Conservation (phyloP, 495 filamentous ascomycete species). For the Arthonia radiata region DNA sequence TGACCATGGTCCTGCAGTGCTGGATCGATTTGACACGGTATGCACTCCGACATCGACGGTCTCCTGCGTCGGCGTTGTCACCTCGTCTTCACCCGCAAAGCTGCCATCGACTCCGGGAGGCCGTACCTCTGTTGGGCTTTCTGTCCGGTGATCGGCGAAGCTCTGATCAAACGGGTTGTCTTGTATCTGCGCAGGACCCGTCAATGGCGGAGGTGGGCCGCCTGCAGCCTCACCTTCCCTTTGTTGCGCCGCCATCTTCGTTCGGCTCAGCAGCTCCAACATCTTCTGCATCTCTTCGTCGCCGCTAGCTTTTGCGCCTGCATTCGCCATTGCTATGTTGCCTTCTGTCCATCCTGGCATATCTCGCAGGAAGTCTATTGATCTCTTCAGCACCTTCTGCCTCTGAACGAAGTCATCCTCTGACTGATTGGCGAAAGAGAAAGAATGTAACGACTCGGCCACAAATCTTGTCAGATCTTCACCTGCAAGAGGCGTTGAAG, state of each 20-base stretch:
- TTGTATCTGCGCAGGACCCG: constrained; percentile 43
- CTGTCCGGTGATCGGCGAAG: constrained; percentile 22
- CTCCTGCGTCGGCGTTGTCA: too few species aligned
- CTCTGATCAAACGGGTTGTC: constrained; percentile 63
- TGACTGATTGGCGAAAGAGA: constrained; percentile 92
- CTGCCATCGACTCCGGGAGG: too few species aligned
- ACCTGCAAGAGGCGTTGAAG: constrained; percentile 42
- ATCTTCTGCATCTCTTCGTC: constrained; percentile 75
- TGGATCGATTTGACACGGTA: too few species aligned
- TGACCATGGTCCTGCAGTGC: too few species aligned
- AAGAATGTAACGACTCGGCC: constrained; percentile 88
- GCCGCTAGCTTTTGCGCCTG: constrained; percentile 57
- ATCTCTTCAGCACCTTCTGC: constrained; percentile 80
- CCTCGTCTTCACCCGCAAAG: too few species aligned
- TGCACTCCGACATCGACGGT: too few species aligned
- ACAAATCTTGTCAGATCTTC: constrained; percentile 87
- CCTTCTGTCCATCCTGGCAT: constrained; percentile 47
- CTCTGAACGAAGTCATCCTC: constrained; percentile 74
- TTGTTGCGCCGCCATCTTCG: constrained; percentile 42
- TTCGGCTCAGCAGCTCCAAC: constrained; percentile 62
- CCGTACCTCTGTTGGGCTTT: too few species aligned
- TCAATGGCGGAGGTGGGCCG: constrained; percentile 29
- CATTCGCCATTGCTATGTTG: constrained; percentile 40
- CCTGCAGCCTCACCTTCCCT: constrained; percentile 17
- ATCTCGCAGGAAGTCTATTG: constrained; percentile 94